These are phyloP conservation scores for Akanthomyces dipterigenus DNA, from an alignment of 2,329 filamentous ascomycete species.

Conservation along the genomic window DNA sequence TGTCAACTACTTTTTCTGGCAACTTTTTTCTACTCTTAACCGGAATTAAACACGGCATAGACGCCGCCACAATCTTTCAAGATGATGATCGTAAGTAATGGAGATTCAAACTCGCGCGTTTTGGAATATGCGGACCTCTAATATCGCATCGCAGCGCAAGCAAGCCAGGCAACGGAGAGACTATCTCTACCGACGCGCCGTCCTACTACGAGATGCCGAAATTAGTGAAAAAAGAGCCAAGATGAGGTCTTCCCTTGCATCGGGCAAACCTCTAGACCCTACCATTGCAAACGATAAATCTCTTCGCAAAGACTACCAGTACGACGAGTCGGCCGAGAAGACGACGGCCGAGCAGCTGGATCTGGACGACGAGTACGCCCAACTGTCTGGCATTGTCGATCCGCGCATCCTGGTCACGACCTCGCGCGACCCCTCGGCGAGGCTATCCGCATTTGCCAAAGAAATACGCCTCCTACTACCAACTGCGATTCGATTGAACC, in stretches of 20 bases:
- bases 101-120: background rate
- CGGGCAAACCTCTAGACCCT: slow-evolving; percentile 77
- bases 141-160: slow-evolving; percentile 28
- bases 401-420: slow-evolving; percentile 87
- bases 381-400: slow-evolving; percentile 86
- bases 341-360: slow-evolving; percentile 63
- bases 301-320: slow-evolving; percentile 83
- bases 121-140: slow-evolving; percentile 11
- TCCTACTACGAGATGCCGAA: slow-evolving; percentile 83
- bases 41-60: background rate
- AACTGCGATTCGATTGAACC: slow-evolving; percentile 80
- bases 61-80: slow-evolving; percentile 5
- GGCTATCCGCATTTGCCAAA: slow-evolving; percentile 85
- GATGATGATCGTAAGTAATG: slow-evolving; percentile 29
- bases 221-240: slow-evolving; percentile 87
- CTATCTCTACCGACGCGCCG: slow-evolving; percentile 80
- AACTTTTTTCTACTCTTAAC: background rate
- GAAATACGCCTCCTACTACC: slow-evolving; percentile 80
- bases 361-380: slow-evolving; percentile 82
- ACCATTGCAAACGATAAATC: slow-evolving; percentile 79
- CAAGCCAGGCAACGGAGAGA: slow-evolving; percentile 36
- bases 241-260: slow-evolving; percentile 77
- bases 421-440: slow-evolving; percentile 76
- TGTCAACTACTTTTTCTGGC: slow-evolving; percentile 21
- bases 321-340: slow-evolving; percentile 76